Evolutionary conservation across 139 green algal genomes (phyloP).

Genomic region (Chlorella sp.): DNA sequence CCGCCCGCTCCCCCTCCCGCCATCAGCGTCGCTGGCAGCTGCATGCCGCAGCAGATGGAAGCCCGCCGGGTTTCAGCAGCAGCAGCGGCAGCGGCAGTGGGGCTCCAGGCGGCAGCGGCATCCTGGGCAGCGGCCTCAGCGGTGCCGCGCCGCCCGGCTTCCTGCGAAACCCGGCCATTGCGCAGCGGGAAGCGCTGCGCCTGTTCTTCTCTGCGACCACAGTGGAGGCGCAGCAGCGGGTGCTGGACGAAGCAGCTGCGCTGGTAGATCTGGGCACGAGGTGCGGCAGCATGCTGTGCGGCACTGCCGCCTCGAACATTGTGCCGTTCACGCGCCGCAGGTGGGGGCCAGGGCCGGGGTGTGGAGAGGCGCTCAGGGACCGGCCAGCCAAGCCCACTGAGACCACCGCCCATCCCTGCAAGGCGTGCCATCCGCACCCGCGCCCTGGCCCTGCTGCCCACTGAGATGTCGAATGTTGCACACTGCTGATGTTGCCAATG

Average conservation of each 20-base stretch:
- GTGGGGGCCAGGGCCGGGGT: background rate
- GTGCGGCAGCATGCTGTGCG: background rate
- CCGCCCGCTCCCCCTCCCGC: no score
- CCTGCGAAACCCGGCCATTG: constrained; percentile 31
- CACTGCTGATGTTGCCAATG: background rate
- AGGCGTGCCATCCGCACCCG: no score
- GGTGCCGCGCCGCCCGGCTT: background rate
- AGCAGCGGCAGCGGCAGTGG: background rate
- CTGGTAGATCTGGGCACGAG: background rate
- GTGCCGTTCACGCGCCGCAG: background rate
- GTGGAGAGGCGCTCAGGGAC: no score
- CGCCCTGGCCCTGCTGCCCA: background rate
- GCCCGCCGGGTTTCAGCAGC: background rate
- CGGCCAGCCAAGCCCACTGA: no score
- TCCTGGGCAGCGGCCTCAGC: background rate
- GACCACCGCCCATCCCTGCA: no score
- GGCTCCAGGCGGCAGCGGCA: background rate
- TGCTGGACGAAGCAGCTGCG: background rate
- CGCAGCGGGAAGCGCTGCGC: constrained; percentile 32
- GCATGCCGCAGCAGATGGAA: no score
- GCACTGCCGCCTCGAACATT: background rate
- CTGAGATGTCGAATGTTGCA: background rate
- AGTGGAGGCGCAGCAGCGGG: constrained; percentile 9
- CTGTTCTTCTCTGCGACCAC: constrained; percentile 22
- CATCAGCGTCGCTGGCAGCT: no score